phyloP scores from a whole-genome alignment of 768 basidiomycete species.

The Amanita thiersii region DNA sequence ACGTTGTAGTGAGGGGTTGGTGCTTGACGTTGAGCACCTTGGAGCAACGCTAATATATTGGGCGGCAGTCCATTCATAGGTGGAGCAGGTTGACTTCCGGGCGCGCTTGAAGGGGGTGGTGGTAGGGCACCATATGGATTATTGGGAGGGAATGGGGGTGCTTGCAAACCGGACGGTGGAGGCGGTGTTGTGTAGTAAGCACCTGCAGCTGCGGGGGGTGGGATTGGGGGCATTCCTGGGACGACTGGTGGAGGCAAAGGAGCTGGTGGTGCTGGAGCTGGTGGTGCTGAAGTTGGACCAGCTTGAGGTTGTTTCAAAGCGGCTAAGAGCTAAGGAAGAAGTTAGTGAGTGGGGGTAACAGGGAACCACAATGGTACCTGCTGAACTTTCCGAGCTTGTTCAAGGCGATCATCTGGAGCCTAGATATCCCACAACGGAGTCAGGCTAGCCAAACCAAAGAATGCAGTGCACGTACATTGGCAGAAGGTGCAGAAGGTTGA shows the following conservation, averaged over 20 bases:
- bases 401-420: slow-evolving; percentile 70
- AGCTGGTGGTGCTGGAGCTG: slow-evolving; percentile 25
- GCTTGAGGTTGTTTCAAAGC: slow-evolving; percentile 67
- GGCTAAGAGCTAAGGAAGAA: slow-evolving; percentile 45
- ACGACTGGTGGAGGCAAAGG: slow-evolving; percentile 23
- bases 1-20: slow-evolving; percentile 29
- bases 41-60: slow-evolving; percentile 62
- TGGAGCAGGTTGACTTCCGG: slow-evolving; percentile 23
- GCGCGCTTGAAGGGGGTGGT: slow-evolving; percentile 23
- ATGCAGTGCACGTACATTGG: slow-evolving; percentile 14
- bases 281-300: slow-evolving; percentile 25
- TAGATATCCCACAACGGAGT: slow-evolving; percentile 18
- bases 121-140: slow-evolving; percentile 14
- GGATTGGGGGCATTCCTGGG: slow-evolving; percentile 27
- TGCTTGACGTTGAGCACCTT: slow-evolving; percentile 42
- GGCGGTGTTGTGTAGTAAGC: slow-evolving; percentile 42
- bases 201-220: slow-evolving; percentile 20
- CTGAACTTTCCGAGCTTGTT: slow-evolving; percentile 83
- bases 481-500: slow-evolving; percentile 15
- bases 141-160: slow-evolving; percentile 22
- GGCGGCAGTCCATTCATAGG: slow-evolving; percentile 46
- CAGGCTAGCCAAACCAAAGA: slow-evolving; percentile 2
- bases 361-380: slow-evolving; percentile 32
- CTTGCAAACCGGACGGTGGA: slow-evolving; percentile 14
- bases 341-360: neutral